Evolutionary conservation across 148 eudicot species (phyloP), one percentile per base, ranked within the genome.

Genomic region (Rhododendron griersonianum): DNA sequence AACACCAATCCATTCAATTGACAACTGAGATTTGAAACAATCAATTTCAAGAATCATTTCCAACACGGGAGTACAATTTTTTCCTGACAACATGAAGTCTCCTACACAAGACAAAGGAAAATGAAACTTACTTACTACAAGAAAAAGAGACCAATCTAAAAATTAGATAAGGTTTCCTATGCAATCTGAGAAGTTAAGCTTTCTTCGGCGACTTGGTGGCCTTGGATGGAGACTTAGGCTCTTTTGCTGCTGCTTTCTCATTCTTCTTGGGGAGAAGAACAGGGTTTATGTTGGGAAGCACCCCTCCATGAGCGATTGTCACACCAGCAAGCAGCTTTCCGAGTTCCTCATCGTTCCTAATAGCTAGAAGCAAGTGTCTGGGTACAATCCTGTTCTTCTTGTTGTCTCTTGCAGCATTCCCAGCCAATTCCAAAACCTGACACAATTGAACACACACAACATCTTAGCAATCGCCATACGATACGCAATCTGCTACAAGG

Each of bases 361-460:
- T 88, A 25, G 91, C 91, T 76, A 90, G 77, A 4, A 90, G 89
- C 71, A 90, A 73, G 25, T 89, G 91, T 81, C 91, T 90, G 1
- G 91, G 91, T 47, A 89, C 83, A 19, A 90, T 90, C 77, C 91
- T 90, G 80, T 74, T 90, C 89, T 90, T 90, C 91, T 90, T 90
- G 89, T 90, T 90, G 88, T 90, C 91, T 7, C 91, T 87, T n/a
- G 91, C 91, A 11, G 91, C 91, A 87, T 90, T 90, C 23, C 91
- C 91, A 73, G 91, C 91, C 91, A 90, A 87, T 61, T 90, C 91
- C 91, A 90, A 63, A 50, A 90, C 91, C 91, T 90, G 50, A 50
- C n/a, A 59, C 57, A 80, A 44, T 63, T 45, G 41, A 19, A 19
- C 39, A 33, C 61, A 73, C 61, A 55, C 3, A 16, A 41, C 45